These are phyloP conservation scores for Collybia sordida DNA, from an alignment of 768 basidiomycete genomes.

Conservation along the genomic window DNA sequence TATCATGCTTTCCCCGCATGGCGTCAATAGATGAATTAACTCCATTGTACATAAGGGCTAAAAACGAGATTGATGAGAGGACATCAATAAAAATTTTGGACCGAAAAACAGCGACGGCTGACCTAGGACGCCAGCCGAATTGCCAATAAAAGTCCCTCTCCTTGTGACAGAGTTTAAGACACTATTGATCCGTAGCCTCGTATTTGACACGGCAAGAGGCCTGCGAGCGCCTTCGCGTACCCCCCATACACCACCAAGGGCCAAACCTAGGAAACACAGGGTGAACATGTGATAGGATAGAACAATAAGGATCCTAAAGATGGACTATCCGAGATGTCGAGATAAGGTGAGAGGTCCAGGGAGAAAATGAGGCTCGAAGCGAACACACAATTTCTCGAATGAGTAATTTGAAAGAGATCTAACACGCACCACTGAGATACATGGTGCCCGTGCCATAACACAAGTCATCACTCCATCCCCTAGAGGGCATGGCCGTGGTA, in stretches of 20 bases:
- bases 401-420: slow-evolving; percentile 63
- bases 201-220: slow-evolving; percentile 83
- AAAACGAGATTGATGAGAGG: slow-evolving; percentile 38
- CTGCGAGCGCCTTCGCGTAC: slow-evolving; percentile 89
- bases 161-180: slow-evolving; percentile 95
- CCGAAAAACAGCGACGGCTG: slow-evolving; percentile 39
- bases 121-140: slow-evolving; percentile 98
- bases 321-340: slow-evolving; percentile 50
- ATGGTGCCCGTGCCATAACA: slow-evolving; percentile 99
- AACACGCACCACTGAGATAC: slow-evolving; percentile 89
- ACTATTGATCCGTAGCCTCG: slow-evolving; percentile 92
- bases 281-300: slow-evolving; percentile 77
- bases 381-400: slow-evolving; percentile 47
- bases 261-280: slow-evolving; percentile 75
- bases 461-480: slow-evolving; percentile 99
- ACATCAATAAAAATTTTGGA: slow-evolving; percentile 25
- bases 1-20: slow-evolving; percentile 89
- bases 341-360: slow-evolving; percentile 67
- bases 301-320: slow-evolving; percentile 79
- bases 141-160: slow-evolving; percentile 96
- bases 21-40: slow-evolving; percentile 93
- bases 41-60: slow-evolving; percentile 95
- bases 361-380: slow-evolving; percentile 51
- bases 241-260: slow-evolving; percentile 94
- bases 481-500: slow-evolving; percentile 85